Percentiles rank a stretch among this genome's conserved stretches.
Evolutionary conservation across 192 early-diverging fungal species (phyloP).

Genomic region (Gonapodya prolifera): DNA sequence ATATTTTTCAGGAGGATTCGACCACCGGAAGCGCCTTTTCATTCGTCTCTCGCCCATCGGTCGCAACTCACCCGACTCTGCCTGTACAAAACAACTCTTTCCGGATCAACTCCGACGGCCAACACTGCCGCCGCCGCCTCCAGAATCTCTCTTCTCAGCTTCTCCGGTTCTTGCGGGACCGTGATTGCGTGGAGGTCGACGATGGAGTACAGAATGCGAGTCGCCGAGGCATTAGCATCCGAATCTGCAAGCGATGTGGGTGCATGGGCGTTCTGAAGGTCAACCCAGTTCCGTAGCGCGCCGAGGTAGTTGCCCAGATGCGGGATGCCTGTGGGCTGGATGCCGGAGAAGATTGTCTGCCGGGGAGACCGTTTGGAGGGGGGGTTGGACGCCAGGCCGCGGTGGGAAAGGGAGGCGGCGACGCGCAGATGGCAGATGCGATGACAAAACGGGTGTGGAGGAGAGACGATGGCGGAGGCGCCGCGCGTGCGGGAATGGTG

Average conservation of each 20-base stretch:
- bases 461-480: background rate
- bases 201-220: constrained; percentile 39
- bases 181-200: constrained; percentile 91
- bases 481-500: no score
- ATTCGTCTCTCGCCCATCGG: no score
- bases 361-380: background rate
- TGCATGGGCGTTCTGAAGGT: constrained; percentile 35
- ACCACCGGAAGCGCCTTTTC: no score
- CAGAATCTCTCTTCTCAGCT: constrained; percentile 42
- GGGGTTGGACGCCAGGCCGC: background rate
- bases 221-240: no score
- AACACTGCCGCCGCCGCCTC: constrained; percentile 68
- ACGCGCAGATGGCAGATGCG: background rate
- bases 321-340: constrained; percentile 86
- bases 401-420: background rate
- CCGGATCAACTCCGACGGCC: constrained; percentile 72
- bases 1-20: no score
- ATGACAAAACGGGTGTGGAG: background rate
- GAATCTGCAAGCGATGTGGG: background rate
- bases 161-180: constrained; percentile 47
- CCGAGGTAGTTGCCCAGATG: constrained; percentile 94
- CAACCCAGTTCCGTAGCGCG: constrained; percentile 73
- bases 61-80: constrained; percentile 55
- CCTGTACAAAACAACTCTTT: constrained; percentile 60
- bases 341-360: constrained; percentile 49